phyloP scores from a whole-genome alignment of 345 rosid genomes.

The rapeseed (Brassica napus) region Da-Ae NC_063444.1:34765001-34765500 shows the following conservation, averaged over 20 bases:
- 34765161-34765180: slow-evolving; percentile 70
- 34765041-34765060: neutral
- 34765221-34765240: slow-evolving; percentile 66
- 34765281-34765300: slow-evolving; percentile 17
- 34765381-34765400: slow-evolving; percentile 81
- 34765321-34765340: slow-evolving; percentile 13
- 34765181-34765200: slow-evolving; percentile 49
- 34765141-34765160: slow-evolving; percentile 59
- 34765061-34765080: slow-evolving; percentile 49
- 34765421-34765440: slow-evolving; percentile 92
- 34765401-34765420: slow-evolving; percentile 75
- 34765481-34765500: slow-evolving; percentile 52
- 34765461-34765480: slow-evolving; percentile 73
- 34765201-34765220: slow-evolving; percentile 51
- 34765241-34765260: slow-evolving; percentile 75
- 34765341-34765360: slow-evolving; percentile 51
- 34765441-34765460: slow-evolving; percentile 90
- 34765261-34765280: slow-evolving; percentile 85
- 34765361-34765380: slow-evolving; percentile 72
- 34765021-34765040: slow-evolving; percentile 7
- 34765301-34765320: slow-evolving; percentile 9
- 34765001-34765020: neutral
- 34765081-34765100: slow-evolving; percentile 64
- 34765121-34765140: slow-evolving; percentile 67
- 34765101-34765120: slow-evolving; percentile 47